phyloP scores from a whole-genome alignment of 306 rosid species.

The Echinosophora koreensis region DNA sequence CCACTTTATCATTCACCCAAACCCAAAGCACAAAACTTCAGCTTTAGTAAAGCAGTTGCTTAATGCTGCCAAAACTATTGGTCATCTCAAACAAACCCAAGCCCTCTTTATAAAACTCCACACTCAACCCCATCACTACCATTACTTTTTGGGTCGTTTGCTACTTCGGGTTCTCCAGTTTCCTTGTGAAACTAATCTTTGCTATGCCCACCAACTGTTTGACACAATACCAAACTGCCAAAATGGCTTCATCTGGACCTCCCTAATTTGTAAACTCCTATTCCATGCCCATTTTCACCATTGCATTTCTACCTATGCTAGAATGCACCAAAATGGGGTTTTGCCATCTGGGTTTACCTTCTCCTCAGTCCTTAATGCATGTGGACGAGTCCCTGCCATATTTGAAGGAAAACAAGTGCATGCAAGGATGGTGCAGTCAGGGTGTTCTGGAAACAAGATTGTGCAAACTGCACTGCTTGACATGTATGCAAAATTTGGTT shows the following conservation, averaged over 20 bases:
- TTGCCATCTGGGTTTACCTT: conserved; percentile 69
- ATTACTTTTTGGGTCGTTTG: conserved; percentile 49
- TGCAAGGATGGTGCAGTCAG: conserved; percentile 54
- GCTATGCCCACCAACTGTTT: conserved; percentile 68
- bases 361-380: conserved; percentile 72
- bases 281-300: conserved; percentile 45
- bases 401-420: conserved; percentile 70
- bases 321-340: conserved; percentile 66
- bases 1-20: conserved; percentile 17
- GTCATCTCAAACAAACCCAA: conserved; percentile 64
- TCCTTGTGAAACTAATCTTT: conserved; percentile 43
- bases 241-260: conserved; percentile 66
- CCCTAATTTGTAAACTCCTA: conserved; percentile 60
- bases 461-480: conserved; percentile 72
- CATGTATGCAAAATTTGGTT: conserved; percentile 76
- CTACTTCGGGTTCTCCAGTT: conserved; percentile 46
- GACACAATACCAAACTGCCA: conserved; percentile 59
- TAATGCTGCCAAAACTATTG: conserved; percentile 42
- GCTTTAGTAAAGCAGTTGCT: conserved; percentile 38
- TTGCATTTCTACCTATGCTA: conserved; percentile 59
- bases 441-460: conserved; percentile 62
- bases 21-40: conserved; percentile 17
- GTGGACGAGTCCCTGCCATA: conserved; percentile 56
- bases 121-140: conserved; percentile 36
- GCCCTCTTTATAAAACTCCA: conserved; percentile 58